Evolutionary conservation across 2,329 filamentous ascomycete species (phyloP).

Genomic region (Phyllosticta citriasiana): DNA sequence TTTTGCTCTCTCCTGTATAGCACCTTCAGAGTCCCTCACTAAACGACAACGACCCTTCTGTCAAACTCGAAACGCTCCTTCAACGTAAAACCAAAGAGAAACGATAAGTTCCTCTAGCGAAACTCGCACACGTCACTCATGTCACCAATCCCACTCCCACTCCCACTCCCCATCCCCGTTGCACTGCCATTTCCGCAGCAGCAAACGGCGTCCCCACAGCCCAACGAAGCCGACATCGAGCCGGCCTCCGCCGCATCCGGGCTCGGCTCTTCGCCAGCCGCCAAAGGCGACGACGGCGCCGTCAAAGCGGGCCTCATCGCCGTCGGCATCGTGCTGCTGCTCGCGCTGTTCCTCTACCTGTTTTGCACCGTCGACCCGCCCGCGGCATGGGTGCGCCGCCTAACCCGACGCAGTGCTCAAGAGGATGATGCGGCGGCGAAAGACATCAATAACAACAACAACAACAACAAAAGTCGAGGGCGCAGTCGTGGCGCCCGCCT

Average conservation of each 20-base stretch:
- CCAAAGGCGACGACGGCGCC: background rate
- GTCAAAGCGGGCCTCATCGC: background rate
- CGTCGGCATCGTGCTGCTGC: background rate
- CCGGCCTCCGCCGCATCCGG: no score
- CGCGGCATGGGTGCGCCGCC: background rate
- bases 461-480: background rate
- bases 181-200: background rate
- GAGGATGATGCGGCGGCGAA: background rate
- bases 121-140: background rate
- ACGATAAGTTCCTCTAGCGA: background rate
- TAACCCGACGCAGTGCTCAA: background rate
- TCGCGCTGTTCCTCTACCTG: background rate
- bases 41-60: background rate
- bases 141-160: background rate
- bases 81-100: background rate
- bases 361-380: background rate
- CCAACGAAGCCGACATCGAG: background rate
- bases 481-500: background rate
- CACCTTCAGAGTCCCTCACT: background rate
- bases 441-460: background rate
- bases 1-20: background rate
- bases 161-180: background rate
- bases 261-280: background rate
- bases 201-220: background rate
- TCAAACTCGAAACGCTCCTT: background rate